phyloP scores from a whole-genome alignment of 768 basidiomycete species.

The Coprinopsis cinerea region DNA sequence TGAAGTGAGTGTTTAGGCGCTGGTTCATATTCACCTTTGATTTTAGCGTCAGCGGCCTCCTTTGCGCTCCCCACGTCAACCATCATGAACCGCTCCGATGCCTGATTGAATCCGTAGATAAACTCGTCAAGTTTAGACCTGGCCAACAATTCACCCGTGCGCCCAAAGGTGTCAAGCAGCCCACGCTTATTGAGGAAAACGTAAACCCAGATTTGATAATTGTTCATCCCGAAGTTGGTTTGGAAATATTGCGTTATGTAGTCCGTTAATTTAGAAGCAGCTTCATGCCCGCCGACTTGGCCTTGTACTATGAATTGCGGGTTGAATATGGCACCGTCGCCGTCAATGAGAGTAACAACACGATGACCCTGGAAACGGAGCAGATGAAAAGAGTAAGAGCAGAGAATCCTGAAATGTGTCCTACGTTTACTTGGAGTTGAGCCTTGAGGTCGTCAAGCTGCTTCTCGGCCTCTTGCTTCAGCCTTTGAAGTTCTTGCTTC shows the following conservation, averaged over 20 bases:
- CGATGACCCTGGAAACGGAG: constrained; percentile 33
- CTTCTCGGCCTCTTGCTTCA: constrained; percentile 31
- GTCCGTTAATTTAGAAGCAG: constrained; percentile 44
- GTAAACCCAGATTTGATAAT: constrained; percentile 55
- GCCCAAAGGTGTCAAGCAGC: constrained; percentile 44
- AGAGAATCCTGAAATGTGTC: background rate
- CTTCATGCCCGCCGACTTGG: constrained; percentile 50
- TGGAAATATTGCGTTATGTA: constrained; percentile 32
- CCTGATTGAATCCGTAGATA: constrained; percentile 64
- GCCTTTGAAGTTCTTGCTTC: constrained; percentile 25
- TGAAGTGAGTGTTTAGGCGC: constrained; percentile 7
- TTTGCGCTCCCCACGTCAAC: constrained; percentile 67
- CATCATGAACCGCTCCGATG: constrained; percentile 59
- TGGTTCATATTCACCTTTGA: constrained; percentile 59
- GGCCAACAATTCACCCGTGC: constrained; percentile 29
- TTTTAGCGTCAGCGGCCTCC: constrained; percentile 71
- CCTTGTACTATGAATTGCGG: constrained; percentile 48
- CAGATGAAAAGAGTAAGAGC: background rate
- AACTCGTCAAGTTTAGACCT: constrained; percentile 55
- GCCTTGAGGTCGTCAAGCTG: constrained; percentile 33
- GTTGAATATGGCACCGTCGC: constrained; percentile 59
- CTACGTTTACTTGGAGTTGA: constrained; percentile 31
- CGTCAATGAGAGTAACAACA: constrained; percentile 54
- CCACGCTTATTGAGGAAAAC: constrained; percentile 62
- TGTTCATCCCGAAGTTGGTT: constrained; percentile 27